Evolutionary conservation across 139 green algal species (phyloP).

Genomic region (Chlorella sp.): DNA sequence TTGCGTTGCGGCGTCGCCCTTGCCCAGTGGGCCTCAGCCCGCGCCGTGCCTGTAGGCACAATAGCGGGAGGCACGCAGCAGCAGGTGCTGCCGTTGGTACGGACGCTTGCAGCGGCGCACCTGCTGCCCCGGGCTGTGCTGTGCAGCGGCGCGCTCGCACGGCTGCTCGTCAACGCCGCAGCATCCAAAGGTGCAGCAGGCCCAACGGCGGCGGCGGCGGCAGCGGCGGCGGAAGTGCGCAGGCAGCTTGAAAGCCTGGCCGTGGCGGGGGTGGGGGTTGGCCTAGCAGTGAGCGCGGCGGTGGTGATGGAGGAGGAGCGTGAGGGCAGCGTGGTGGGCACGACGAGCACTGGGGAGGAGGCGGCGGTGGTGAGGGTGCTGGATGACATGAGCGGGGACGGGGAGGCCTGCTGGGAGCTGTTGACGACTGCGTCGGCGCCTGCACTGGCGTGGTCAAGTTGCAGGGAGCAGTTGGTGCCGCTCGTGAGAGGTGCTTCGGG

Average conservation of each 20-base stretch:
- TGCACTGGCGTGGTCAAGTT: too few relatives aligned
- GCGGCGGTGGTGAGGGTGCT: not conserved
- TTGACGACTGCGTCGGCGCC: too few relatives aligned
- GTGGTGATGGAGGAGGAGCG: not conserved
- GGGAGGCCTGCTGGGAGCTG: not conserved
- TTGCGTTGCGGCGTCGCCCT: not conserved
- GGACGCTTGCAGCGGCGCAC: not conserved
- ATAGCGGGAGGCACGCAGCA: too few relatives aligned
- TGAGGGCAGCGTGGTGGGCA: not conserved
- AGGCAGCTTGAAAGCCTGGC: too few relatives aligned
- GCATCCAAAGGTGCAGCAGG: not conserved
- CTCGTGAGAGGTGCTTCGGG: too few relatives aligned
- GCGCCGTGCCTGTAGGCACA: too few relatives aligned
- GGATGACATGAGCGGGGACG: not conserved
- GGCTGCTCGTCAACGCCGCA: not conserved
- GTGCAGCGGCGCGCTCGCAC: not conserved
- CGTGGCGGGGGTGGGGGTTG: not conserved
- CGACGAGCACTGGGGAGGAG: not conserved
- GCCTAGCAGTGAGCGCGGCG: not conserved
- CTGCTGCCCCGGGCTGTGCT: not conserved
- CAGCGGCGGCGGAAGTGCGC: not conserved
- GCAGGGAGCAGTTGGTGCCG: too few relatives aligned
- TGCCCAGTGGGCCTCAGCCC: too few relatives aligned
- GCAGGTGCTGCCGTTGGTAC: not conserved
- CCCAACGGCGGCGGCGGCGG: not conserved